phyloP scores from a whole-genome alignment of 2,329 filamentous ascomycete species.

The Byssochlamys sp. region DNA sequence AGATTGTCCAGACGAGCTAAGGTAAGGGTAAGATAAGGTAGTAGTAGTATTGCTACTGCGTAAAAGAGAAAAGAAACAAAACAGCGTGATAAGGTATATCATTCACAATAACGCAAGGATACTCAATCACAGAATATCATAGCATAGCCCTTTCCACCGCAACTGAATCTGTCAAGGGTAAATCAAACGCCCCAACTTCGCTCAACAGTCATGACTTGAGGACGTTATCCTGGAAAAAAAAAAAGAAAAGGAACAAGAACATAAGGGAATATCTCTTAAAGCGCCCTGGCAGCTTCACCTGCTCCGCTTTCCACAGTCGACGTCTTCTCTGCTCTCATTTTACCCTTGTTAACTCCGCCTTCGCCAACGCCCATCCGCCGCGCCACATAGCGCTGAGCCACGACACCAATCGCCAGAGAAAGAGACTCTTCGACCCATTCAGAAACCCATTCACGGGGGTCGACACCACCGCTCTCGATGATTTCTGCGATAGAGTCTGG shows the following conservation, averaged over 20 bases:
- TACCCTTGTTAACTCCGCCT: conserved; percentile 53
- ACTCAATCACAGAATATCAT: background rate
- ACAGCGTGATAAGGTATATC: background rate
- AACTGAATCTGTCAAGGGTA: background rate
- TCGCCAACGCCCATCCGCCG: conserved; percentile 92
- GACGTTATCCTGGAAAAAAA: background rate
- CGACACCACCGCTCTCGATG: conserved; percentile 62
- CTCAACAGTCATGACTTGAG: background rate
- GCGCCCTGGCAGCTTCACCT: conserved; percentile 52
- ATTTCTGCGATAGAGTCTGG: conserved; percentile 84
- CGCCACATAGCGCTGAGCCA: conserved; percentile 91
- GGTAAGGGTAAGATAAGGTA: background rate
- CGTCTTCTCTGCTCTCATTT: conserved; percentile 42
- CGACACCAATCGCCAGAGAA: conserved; percentile 65
- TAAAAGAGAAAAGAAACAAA: background rate
- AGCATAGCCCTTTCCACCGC: background rate
- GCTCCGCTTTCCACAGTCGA: conserved; percentile 49
- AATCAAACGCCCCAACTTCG: background rate
- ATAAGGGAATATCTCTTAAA: conserved; percentile 12
- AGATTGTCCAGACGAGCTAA: background rate
- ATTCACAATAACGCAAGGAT: background rate
- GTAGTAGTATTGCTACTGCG: background rate
- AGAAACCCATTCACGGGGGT: conserved; percentile 91
- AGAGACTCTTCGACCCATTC: conserved; percentile 93
- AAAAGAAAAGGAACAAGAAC: background rate